phyloP scores from a whole-genome alignment of 2,329 filamentous ascomycete genomes.

The Ceratocystis colombiana region DNA sequence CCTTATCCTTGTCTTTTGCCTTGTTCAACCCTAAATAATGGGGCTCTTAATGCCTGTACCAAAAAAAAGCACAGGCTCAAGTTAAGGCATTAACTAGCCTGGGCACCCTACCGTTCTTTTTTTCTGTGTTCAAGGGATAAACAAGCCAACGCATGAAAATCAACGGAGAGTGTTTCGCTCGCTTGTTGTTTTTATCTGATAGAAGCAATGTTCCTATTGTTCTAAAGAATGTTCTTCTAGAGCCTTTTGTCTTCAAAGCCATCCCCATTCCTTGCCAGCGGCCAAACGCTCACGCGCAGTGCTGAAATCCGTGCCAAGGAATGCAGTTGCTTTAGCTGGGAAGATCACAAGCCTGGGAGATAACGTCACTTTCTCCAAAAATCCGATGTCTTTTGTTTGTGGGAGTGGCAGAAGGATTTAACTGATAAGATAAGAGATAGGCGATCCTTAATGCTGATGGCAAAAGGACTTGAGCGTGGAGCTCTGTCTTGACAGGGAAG shows the following conservation, averaged over 20 bases:
- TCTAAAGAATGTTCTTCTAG: not conserved
- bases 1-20: conserved; percentile 1
- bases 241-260: too few species aligned
- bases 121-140: not conserved
- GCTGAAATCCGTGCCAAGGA: too few species aligned
- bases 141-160: not conserved
- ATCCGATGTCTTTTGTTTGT: not conserved
- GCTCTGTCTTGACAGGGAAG: not conserved
- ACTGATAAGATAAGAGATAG: conserved; percentile 9
- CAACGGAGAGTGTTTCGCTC: too few species aligned
- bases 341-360: not conserved
- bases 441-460: not conserved
- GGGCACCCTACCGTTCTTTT: not conserved
- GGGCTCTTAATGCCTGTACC: not conserved
- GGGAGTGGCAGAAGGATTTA: conserved; percentile 3
- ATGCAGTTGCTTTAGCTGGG: not conserved
- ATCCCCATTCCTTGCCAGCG: not conserved
- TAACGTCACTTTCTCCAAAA: conserved; percentile 3
- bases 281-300: too few species aligned
- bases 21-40: not conserved
- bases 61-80: not conserved
- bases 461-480: not conserved
- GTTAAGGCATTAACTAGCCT: conserved; percentile 2
- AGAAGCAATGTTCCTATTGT: not conserved
- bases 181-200: not conserved